These are phyloP conservation scores for Chlorella variabilis DNA, from an alignment of 163 green algal species.

Conservation along the genomic window DNA sequence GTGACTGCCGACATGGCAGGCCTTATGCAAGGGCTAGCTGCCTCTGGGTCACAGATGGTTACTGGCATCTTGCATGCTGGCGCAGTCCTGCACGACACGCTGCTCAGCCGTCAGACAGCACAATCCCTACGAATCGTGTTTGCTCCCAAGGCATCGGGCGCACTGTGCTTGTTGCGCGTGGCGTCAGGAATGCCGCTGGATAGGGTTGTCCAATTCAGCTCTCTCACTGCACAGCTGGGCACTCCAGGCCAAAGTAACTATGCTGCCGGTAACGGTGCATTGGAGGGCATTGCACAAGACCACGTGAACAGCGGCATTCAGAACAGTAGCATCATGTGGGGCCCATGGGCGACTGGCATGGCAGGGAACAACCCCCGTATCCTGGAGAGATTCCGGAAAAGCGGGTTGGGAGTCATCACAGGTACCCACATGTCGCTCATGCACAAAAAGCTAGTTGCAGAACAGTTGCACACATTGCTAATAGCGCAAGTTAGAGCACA, in stretches of 20 bases:
- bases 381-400: background rate
- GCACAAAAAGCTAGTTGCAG: no score
- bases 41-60: background rate
- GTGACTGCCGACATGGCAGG: background rate
- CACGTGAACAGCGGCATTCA: background rate
- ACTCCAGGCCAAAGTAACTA: constrained; percentile 72
- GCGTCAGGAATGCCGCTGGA: background rate
- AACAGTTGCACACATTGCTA: background rate
- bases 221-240: constrained; percentile 57
- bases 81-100: background rate
- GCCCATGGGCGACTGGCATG: constrained; percentile 85
- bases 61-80: constrained; percentile 13
- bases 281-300: constrained; percentile 37
- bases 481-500: no score
- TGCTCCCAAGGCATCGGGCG: constrained; percentile 53
- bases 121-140: constrained; percentile 37
- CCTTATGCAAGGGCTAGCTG: background rate
- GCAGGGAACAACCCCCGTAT: constrained; percentile 37
- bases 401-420: background rate
- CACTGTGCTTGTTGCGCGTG: background rate
- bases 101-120: background rate
- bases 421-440: no score
- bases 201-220: constrained; percentile 55
- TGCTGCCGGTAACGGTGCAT: constrained; percentile 50
- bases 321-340: constrained; percentile 78